phyloP scores from a whole-genome alignment of 2,329 filamentous ascomycete genomes.

The Fusarium sp. region DNA sequence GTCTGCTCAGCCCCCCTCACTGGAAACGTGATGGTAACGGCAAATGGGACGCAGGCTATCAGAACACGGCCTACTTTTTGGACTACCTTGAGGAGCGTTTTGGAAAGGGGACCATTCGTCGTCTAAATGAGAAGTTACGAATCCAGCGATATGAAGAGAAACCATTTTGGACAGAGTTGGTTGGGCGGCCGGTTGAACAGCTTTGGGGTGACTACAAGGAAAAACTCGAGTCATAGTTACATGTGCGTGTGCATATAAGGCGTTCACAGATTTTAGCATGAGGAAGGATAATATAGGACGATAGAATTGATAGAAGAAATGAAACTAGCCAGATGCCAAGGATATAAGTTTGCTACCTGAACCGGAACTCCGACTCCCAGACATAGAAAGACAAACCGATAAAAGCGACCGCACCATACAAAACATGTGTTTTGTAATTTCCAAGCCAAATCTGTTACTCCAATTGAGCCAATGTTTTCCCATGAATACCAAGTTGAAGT shows the following conservation, averaged over 20 bases:
- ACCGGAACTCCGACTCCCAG: conserved; percentile 39
- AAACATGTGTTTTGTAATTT: conserved; percentile 19
- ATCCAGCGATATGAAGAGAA: conserved; percentile 75
- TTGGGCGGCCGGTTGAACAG: conserved; percentile 75
- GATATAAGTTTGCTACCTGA: conserved; percentile 43
- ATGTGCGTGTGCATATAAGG: conserved; percentile 6
- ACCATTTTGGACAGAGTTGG: conserved; percentile 76
- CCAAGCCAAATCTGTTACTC: conserved; percentile 3
- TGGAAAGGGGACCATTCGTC: conserved; percentile 71
- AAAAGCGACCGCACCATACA: conserved; percentile 4
- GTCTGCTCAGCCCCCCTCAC: conserved; percentile 82
- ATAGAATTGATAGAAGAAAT: conserved; percentile 30
- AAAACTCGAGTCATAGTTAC: conserved; percentile 40
- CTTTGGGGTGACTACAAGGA: conserved; percentile 82
- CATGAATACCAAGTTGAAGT: neutral
- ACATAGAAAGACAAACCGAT: conserved; percentile 17
- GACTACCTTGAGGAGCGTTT: conserved; percentile 83
- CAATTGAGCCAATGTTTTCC: conserved; percentile 3
- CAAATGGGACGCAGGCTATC: conserved; percentile 91
- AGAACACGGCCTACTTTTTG: conserved; percentile 92
- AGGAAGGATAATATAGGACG: neutral
- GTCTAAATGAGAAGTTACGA: conserved; percentile 78
- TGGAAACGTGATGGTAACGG: conserved; percentile 76
- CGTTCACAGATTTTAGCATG: conserved; percentile 1
- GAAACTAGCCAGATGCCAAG: conserved; percentile 33